Base-by-base conservation (phyloP, 768 basidiomycete genomes). In the Amanita molliuscula region DNA sequence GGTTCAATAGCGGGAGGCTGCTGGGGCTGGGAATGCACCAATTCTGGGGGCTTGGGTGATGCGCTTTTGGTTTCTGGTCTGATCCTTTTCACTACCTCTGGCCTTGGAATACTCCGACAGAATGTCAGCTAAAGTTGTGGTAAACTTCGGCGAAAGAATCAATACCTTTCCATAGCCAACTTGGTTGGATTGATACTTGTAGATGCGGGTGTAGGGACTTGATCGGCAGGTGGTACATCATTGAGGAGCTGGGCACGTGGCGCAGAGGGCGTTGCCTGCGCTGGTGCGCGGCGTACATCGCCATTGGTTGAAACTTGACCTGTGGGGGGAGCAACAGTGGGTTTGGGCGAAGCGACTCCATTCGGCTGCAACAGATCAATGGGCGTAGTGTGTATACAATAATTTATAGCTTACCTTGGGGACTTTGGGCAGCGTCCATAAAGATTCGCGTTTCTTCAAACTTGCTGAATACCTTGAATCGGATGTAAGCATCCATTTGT, bases 11-110 rank as follows among this genome's bases (percentile, higher is more conserved):
- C 13, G 6, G 23, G 25, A 11, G 29, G n/a, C 10, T 50, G 49
- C 9, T 34, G 38, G 18, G 41, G 5, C 15, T 48, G 48, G 10
- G 28, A 13, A 25, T 36, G 23, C 25, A 13, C 36, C 10, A 33
- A 23, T 25, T 50, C 49, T n/a, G 16, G 21, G 20, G 41, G 49
- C 31, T 44, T 44, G 51, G 58, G 47, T 16, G 54, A 49, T 16
- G 58, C 59, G 11, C 54, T 58, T 50, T 68, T 72, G 37, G 60
- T 53, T 9, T 74, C 73, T 25, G 68, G 63, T 25, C 76, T 65
- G 21, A 76, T 64, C 50, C 86, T 72, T 63, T 79, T 85, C 51
- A 88, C 82, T 29, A 86, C 84, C 60, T 88, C 84, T n/a, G 86
- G 86, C 42, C 84, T 70, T 20, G 84, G 86, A 41, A 88, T 75